phyloP scores from a whole-genome alignment of 2,329 filamentous ascomycete species.

The Colletotrichum sp. region DNA sequence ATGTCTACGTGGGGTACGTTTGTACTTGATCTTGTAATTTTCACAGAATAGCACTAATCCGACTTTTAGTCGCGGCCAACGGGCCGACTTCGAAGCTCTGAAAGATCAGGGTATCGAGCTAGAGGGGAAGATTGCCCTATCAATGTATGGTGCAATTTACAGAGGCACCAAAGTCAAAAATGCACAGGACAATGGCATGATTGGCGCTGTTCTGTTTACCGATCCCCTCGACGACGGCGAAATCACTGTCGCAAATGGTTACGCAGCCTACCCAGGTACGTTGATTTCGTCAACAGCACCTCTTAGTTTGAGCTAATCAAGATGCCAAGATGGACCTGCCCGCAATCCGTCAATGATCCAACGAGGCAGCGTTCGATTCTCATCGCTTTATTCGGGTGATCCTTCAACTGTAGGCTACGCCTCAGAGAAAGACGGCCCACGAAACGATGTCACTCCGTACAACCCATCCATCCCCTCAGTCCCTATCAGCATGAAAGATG shows the following conservation, averaged over 20 bases:
- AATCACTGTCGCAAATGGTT: slow-evolving; percentile 8
- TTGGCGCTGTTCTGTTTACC: slow-evolving; percentile 3
- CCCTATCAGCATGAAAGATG: slow-evolving; percentile 10
- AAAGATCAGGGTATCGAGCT: slow-evolving; percentile 3
- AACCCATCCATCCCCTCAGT: slow-evolving; percentile 6
- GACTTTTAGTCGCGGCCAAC: neutral
- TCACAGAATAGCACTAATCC: fast-evolving
- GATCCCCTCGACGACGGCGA: slow-evolving; percentile 6
- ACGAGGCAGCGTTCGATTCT: slow-evolving; percentile 12
- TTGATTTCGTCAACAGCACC: fast-evolving
- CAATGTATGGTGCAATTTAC: slow-evolving; percentile 7
- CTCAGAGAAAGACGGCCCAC: slow-evolving; percentile 1
- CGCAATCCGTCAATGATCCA: slow-evolving; percentile 12
- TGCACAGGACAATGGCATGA: slow-evolving; percentile 10
- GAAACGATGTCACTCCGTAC: slow-evolving; percentile 4
- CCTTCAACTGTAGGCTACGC: neutral
- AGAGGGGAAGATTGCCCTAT: neutral
- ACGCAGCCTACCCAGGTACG: slow-evolving; percentile 3
- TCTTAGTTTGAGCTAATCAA: neutral
- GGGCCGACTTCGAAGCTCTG: neutral
- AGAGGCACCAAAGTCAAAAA: slow-evolving; percentile 7
- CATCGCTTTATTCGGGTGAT: slow-evolving; percentile 2
- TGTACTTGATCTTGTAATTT: fast-evolving
- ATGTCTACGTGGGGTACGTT: neutral
- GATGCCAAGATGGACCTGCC: neutral